phyloP scores from a whole-genome alignment of 441 rosid species.

The Croton laevigatus region DNA sequence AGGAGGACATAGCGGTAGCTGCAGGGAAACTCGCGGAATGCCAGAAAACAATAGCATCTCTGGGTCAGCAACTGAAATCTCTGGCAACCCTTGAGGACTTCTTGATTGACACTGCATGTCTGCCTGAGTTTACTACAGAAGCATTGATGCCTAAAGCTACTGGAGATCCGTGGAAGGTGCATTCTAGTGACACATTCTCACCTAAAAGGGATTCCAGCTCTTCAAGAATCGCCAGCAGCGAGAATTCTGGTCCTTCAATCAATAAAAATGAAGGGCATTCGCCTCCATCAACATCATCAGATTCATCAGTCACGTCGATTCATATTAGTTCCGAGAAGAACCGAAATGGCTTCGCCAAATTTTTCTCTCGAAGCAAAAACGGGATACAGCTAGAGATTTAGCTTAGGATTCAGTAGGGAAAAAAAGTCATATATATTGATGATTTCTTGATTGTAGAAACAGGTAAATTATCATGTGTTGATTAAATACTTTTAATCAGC shows the following conservation, averaged over 20 bases:
- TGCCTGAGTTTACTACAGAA: slow-evolving; percentile 40
- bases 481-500: slow-evolving; percentile 41
- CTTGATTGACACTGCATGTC: slow-evolving; percentile 63
- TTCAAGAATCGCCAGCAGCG: slow-evolving; percentile 26
- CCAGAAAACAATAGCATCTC: slow-evolving; percentile 85
- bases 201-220: slow-evolving; percentile 39
- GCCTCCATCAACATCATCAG: slow-evolving; percentile 35
- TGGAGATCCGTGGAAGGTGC: slow-evolving; percentile 54
- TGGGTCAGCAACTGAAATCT: slow-evolving; percentile 78
- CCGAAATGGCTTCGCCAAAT: slow-evolving; percentile 85
- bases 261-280: slow-evolving; percentile 31
- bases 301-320: slow-evolving; percentile 41
- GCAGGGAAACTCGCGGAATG: slow-evolving; percentile 82
- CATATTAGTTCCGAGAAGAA: slow-evolving; percentile 62
- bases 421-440: not conserved
- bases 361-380: slow-evolving; percentile 79
- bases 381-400: slow-evolving; percentile 85
- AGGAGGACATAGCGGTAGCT: slow-evolving; percentile 78
- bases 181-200: slow-evolving; percentile 41
- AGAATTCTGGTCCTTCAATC: slow-evolving; percentile 24
- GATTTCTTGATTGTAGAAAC: slow-evolving; percentile 8
- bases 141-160: slow-evolving; percentile 24
- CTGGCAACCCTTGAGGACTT: slow-evolving; percentile 92
- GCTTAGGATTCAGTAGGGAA: slow-evolving; percentile 13
- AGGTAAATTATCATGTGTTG: slow-evolving; percentile 21